Evolutionary conservation across 179 eudicot genomes (phyloP).

Genomic region (Sideroxylon spinosum): DNA sequence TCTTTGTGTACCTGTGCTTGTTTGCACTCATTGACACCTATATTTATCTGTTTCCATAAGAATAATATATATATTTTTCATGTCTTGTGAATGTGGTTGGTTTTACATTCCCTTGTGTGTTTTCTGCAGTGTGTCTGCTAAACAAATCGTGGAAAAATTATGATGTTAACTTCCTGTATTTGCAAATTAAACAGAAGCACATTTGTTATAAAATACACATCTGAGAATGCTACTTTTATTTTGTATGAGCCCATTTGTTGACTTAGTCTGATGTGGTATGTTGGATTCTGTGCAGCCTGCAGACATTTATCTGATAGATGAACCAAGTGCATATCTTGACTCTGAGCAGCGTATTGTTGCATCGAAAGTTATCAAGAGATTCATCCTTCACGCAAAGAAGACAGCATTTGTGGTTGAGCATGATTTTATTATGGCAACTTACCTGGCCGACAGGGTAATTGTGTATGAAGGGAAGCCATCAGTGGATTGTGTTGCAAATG

Average conservation of each 20-base stretch:
- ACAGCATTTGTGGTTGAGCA: constrained; percentile 97
- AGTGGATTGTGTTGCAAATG: constrained; percentile 76
- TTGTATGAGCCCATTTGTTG: neutral
- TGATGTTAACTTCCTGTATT: neutral
- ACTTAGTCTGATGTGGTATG: neutral
- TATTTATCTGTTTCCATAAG: neutral
- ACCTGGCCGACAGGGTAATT: constrained; percentile 89
- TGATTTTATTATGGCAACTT: constrained; percentile 96
- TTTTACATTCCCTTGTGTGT: neutral
- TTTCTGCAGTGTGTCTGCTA: neutral
- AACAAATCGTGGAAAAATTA: neutral
- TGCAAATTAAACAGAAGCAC: neutral
- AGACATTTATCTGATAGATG: constrained; percentile 92
- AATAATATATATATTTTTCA: neutral
- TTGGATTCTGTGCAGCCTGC: constrained; percentile 66
- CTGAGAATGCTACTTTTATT: neutral
- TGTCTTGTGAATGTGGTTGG: neutral
- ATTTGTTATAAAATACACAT: neutral
- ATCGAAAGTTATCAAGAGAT: constrained; percentile 92
- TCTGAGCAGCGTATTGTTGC: constrained; percentile 98
- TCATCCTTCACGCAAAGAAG: constrained; percentile 91
- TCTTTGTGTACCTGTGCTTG: neutral
- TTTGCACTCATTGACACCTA: neutral
- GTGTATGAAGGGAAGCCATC: constrained; percentile 87
- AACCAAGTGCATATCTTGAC: constrained; percentile 96